Evolutionary conservation across 2,329 filamentous ascomycete genomes (phyloP), one percentile per base, ranked within the genome.

Genomic region (Bipolaris bicolor): DNA sequence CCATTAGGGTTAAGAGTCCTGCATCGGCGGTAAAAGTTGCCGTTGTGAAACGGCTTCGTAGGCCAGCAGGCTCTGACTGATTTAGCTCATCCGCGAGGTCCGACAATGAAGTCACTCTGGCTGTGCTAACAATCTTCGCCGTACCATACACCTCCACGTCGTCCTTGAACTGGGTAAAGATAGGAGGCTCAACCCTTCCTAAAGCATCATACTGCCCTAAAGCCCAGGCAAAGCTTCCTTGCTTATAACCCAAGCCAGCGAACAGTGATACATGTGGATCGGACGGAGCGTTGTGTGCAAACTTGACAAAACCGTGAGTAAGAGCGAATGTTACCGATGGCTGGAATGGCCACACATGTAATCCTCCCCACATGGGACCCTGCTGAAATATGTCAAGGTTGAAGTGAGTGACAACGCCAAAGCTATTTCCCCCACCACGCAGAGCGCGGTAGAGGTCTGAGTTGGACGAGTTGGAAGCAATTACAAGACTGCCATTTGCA

Each of bases 391-490:
- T 49, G 3, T 52, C 24, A 2, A 66, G 44, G 13, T 61, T 58
- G 57, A 65, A 65, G 7, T 48, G 46, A 22, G 65, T 69, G 22
- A 71, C 62, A 16, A 71, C 52, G 22, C 68, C 79, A 43, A 69
- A 68, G 37, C 66, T 70, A 36, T 59, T 63, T 2, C 62, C 61
- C 2, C 67, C 69, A 18, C 75, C 75, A 13, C 72, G 70, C n/a
- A 77, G 59, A 1, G 73, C 74, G 37, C 58, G 65, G 63, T 73
- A 78, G 6, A 78, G 74, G 39, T 80, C 77, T 1, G 55, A 45
- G 52, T 79, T 75, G 20, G 72, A 34, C 36, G 64, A 57, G 2
- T 66, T 68, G 16, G 68, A 67, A 15, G 52, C 58, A n/a, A 13
- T 49, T 3, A 53, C 18, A n/a, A 59, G 18, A 10, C 26, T 26